Evolutionary conservation across 169 alveolate genomes (phyloP).

Genomic region (Amoebophrya sp.): DNA sequence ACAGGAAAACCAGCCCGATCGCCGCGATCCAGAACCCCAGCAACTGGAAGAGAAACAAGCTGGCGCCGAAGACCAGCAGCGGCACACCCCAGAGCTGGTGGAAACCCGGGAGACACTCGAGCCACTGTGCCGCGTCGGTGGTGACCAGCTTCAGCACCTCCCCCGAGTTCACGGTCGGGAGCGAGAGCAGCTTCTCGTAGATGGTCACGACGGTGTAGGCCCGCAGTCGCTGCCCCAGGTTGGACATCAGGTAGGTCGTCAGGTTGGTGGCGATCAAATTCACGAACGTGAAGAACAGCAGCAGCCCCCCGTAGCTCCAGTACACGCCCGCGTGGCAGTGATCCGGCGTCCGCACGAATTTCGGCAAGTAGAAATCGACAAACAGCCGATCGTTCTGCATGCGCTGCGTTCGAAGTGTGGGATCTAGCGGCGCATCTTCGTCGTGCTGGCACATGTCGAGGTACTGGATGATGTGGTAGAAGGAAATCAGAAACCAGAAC

Average conservation of each 20-base stretch:
- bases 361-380: neutral
- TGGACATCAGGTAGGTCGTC: neutral
- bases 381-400: neutral
- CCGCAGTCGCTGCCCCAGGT: neutral
- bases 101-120: neutral
- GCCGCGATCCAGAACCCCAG: neutral
- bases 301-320: neutral
- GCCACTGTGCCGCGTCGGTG: neutral
- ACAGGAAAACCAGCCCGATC: neutral
- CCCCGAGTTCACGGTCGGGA: neutral
- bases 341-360: neutral
- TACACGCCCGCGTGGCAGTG: neutral
- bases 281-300: neutral
- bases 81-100: neutral
- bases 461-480: neutral
- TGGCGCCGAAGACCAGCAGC: neutral
- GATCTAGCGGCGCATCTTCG: neutral
- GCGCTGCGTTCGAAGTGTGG: neutral
- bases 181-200: neutral
- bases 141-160: slow-evolving; percentile 1
- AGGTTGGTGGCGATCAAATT: neutral
- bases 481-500: neutral
- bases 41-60: neutral
- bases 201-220: neutral
- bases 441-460: neutral